phyloP scores from a whole-genome alignment of 2,329 filamentous ascomycete species.

The Ceratocystis diversiconidia region DNA sequence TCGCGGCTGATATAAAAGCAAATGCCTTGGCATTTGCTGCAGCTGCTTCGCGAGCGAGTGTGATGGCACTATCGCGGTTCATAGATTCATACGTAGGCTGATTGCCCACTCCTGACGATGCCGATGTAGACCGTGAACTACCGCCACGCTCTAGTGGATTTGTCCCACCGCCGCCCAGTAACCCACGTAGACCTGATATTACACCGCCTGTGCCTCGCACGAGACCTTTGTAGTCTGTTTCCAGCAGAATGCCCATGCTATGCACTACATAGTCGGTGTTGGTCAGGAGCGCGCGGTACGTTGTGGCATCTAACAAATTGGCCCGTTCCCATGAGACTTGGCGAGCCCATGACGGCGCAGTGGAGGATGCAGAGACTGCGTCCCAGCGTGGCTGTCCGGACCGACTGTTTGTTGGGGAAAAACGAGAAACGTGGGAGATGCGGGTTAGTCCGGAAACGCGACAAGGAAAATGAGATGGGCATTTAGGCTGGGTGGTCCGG shows the following conservation, averaged over 20 bases:
- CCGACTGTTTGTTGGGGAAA: slow-evolving; percentile 41
- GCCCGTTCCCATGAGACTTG: slow-evolving; percentile 77
- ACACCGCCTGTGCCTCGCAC: slow-evolving; percentile 71
- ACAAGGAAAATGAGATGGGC: too few relatives aligned
- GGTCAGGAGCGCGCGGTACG: slow-evolving; percentile 63
- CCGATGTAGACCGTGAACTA: neutral
- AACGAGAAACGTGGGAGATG: slow-evolving; percentile 19
- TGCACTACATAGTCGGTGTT: slow-evolving; percentile 79
- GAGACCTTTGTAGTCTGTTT: slow-evolving; percentile 95
- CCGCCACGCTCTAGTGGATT: slow-evolving; percentile 45
- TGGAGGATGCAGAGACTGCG: slow-evolving; percentile 53
- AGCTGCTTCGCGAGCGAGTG: slow-evolving; percentile 63
- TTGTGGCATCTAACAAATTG: slow-evolving; percentile 69
- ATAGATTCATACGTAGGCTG: slow-evolving; percentile 86
- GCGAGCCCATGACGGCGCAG: slow-evolving; percentile 65
- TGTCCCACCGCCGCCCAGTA: slow-evolving; percentile 46
- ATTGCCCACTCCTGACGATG: neutral
- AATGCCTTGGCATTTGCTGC: slow-evolving; percentile 53
- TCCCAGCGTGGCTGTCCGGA: slow-evolving; percentile 84
- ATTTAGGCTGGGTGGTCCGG: too few relatives aligned
- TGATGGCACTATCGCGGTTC: slow-evolving; percentile 82
- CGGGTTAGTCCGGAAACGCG: neutral
- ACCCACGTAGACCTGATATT: slow-evolving; percentile 61
- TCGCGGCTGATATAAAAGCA: slow-evolving; percentile 78
- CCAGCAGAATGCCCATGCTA: slow-evolving; percentile 87